phyloP scores from a whole-genome alignment of 345 rosid species.

The Euclidium syriacum region DNA sequence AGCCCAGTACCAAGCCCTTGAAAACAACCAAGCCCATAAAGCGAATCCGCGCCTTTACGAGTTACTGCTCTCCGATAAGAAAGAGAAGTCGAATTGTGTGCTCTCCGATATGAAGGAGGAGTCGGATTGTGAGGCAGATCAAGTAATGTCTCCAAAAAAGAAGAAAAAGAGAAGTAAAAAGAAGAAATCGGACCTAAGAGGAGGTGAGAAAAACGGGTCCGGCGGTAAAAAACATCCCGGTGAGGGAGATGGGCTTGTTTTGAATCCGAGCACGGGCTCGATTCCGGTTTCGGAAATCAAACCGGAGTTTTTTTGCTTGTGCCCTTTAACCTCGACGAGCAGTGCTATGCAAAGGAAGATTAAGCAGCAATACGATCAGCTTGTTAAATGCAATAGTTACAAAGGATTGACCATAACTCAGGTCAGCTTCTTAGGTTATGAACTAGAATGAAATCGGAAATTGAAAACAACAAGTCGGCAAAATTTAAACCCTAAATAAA shows the following conservation, averaged over 20 bases:
- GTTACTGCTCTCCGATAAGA: constrained; percentile 42
- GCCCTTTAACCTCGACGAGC: constrained; percentile 72
- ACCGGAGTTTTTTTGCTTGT: constrained; percentile 65
- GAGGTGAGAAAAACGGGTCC: constrained; percentile 29
- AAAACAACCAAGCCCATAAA: constrained; percentile 34
- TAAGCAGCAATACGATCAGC: constrained; percentile 78
- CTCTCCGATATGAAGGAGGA: constrained; percentile 33
- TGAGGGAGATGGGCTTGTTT: constrained; percentile 22
- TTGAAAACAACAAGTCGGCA: neutral
- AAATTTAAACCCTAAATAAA: neutral
- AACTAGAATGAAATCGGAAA: neutral
- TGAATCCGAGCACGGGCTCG: constrained; percentile 41
- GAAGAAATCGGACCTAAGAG: constrained; percentile 36
- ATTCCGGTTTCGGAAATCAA: constrained; percentile 34
- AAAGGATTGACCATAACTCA: constrained; percentile 73
- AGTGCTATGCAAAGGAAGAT: constrained; percentile 96
- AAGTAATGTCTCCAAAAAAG: constrained; percentile 32
- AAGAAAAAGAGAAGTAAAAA: constrained; percentile 59
- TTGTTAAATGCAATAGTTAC: constrained; percentile 60
- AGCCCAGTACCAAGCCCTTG: constrained; percentile 15
- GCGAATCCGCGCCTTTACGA: constrained; percentile 52
- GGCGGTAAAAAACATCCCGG: constrained; percentile 24
- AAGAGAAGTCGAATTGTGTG: constrained; percentile 29
- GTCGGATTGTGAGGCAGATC: constrained; percentile 28
- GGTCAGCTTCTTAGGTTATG: constrained; percentile 36